Evolutionary conservation across 805 yeast species (phyloP), one percentile per base, ranked within the genome.

Genomic region (Candida alai): DNA sequence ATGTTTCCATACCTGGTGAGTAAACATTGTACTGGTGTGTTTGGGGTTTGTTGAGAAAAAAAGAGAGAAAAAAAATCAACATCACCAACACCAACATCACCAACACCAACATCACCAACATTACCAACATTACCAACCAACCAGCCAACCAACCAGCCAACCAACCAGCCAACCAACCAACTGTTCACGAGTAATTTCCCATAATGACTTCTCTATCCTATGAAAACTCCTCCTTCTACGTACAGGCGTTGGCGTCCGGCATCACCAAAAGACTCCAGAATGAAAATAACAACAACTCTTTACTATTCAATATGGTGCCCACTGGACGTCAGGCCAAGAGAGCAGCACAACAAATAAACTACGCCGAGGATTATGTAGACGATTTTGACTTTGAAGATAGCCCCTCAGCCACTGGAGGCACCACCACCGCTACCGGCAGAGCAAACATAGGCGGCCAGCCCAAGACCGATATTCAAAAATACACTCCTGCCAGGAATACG

Each of bases 251-350:
- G 37, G 68, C 86, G 14, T 80, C 95, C 1, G 82, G 89, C 19
- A 74, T 85, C 44, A 70, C 78, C 24, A 75, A 84, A 34, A 66
- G 97, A 43, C 68, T 87, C 25, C 42, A 52, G 3, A 75, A 84
- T 42, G 79, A 81, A 42, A 82, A 79, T 21, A 78, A 80, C 37
- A 78, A 80, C 37, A 84, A 87, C 21, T 78, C 94, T 2, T 60
- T 89, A 20, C 75, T 80, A 45, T 70, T 82, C 20, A 62, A 54
- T 23, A 74, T 86, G 2, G 82, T 87, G 1, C 80, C 83, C 16
- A 84, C 86, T 2, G 76, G 88, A 3, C 73, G 97, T 44, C 73
- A 81, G 19, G 80, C 87, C 21, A 87, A 86, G 54, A 68, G 96
- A 47, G 62, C 69, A 26, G 79, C 85, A 8, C 73, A 73, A 24